phyloP scores from a whole-genome alignment of 139 green algal species.

The Trebouxia sp. region DNA sequence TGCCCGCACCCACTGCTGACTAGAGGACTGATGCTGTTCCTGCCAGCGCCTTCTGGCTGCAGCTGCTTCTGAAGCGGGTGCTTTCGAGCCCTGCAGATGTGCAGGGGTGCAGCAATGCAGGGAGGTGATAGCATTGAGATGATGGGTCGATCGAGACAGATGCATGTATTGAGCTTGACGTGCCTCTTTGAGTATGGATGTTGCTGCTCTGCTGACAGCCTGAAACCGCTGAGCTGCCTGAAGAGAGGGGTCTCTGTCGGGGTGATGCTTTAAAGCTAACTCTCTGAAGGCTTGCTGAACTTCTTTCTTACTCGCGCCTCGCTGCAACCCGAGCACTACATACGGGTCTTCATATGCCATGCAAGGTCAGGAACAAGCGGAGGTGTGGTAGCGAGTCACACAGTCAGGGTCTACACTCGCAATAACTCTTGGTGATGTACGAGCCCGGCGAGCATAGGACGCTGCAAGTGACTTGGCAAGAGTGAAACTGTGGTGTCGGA shows the following conservation, averaged over 20 bases:
- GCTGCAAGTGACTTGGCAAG: no score
- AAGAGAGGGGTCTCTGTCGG: neutral
- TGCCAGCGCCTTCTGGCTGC: neutral
- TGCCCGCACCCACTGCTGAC: conserved; percentile 13
- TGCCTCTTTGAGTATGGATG: neutral
- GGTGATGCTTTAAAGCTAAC: neutral
- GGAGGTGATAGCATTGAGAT: neutral
- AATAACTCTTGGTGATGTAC: no score
- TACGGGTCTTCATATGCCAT: conserved; percentile 21
- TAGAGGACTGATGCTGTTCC: neutral
- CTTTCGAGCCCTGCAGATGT: neutral
- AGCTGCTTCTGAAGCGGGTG: neutral
- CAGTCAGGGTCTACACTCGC: no score
- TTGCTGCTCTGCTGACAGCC: neutral
- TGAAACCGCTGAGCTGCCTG: neutral
- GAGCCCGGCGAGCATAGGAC: no score
- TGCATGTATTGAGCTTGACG: neutral
- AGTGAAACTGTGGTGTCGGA: no score
- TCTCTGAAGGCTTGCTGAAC: conserved; percentile 3
- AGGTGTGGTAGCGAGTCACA: no score
- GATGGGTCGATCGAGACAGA: neutral
- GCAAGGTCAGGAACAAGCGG: neutral
- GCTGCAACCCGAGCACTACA: neutral
- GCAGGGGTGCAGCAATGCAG: neutral
- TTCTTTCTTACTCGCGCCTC: neutral